phyloP scores from a whole-genome alignment of 192 early-diverging fungal genomes.

The Lobosporangium transversale region DNA sequence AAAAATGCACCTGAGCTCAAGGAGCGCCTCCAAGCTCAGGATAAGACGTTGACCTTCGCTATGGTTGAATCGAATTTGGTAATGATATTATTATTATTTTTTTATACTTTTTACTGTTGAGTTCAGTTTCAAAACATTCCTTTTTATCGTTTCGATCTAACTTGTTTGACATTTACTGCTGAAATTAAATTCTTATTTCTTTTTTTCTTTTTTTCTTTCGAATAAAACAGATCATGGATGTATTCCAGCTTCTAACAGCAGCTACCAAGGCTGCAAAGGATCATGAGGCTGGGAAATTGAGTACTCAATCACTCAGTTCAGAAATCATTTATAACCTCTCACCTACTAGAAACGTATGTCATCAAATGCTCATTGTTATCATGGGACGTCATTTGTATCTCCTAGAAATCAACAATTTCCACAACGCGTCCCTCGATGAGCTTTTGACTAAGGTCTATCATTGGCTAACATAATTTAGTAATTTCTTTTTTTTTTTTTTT shows the following conservation, averaged over 20 bases:
- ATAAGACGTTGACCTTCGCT: constrained; percentile 39
- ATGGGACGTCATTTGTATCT: not conserved
- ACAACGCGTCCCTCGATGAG: no score
- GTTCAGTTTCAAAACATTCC: not conserved
- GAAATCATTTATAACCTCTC: constrained; percentile 71
- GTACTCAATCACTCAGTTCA: constrained; percentile 64
- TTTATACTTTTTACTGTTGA: no score
- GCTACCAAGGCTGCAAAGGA: constrained; percentile 61
- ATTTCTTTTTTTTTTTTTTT: constrained; percentile 18
- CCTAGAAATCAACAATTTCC: not conserved
- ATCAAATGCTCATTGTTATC: not conserved
- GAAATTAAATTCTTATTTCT: not conserved
- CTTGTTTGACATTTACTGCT: not conserved
- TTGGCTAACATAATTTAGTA: no score
- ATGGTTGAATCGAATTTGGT: constrained; percentile 43
- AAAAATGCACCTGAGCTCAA: constrained; percentile 47
- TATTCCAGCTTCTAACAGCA: constrained; percentile 62
- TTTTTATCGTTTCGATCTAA: not conserved
- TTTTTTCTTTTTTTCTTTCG: no score
- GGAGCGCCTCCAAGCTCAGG: constrained; percentile 35
- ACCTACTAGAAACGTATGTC: constrained; percentile 61
- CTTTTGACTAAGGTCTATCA: not conserved
- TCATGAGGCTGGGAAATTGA: constrained; percentile 56
- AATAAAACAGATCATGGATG: constrained; percentile 63
- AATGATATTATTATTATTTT: no score